Evolutionary conservation across 2,329 filamentous ascomycete genomes (phyloP), one percentile per base, ranked within the genome.

Genomic region (Xenoacremonium recifei): DNA sequence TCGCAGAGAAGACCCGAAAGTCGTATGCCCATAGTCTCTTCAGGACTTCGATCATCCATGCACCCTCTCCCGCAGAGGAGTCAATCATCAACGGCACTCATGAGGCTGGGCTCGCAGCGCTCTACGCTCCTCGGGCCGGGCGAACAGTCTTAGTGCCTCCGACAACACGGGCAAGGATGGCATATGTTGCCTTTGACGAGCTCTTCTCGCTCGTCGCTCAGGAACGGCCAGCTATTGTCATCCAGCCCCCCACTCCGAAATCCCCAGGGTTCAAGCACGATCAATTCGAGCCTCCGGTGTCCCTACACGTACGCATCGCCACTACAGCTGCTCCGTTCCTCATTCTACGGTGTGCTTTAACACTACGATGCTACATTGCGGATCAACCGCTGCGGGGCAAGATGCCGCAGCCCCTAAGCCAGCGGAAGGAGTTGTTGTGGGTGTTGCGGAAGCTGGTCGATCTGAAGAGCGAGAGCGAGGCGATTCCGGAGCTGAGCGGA

Each of bases 301-400:
- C 62, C 2, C 62, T 73, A 10, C 71, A 74, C 44, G 64, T 79
- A 30, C 74, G 80, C 11, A 80, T 97, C 13, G 87, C 92, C 0
- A 78, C 82, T 58, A 85, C 85, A 4, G 80, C 85, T 1, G 85
- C 88, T 0, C 89, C 89, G 0, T 92, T 89, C 56, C 75, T 97
- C 3, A 85, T 97, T 33, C 71, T 96, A 2, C 83, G 93, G 3
- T 82, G 87, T 11, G 89, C 87, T 0, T 72, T 96, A 13, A 84
- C 88, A 0, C 68, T 97, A n/a, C 84, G 89, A 42, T 76, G 84
- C 1, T 97, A 95, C 60, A 84, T 95, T 34, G 87, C 90, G 4
- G 93, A 99, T 63, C 92, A 96, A 60, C 91, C 92, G 1, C 72
- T 99, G 16, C 78, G 93, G 12, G 91, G 93, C 0, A 79, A 84